Conservation (phyloP, 2,329 filamentous ascomycete genomes). For the Ilyonectria mors-panacis region DNA sequence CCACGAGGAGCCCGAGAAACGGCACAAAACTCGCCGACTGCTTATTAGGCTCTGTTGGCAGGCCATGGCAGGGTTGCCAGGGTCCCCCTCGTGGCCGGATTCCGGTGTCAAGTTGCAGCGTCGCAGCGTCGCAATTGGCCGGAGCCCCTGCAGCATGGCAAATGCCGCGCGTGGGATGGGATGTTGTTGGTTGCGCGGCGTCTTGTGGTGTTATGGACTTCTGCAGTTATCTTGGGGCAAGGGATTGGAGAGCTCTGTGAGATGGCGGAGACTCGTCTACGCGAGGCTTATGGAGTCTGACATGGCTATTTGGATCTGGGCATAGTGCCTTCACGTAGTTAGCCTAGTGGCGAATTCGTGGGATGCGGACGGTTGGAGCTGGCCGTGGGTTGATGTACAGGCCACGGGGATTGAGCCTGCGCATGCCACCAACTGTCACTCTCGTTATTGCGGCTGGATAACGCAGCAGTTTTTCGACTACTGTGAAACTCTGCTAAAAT, state of each 20-base stretch:
- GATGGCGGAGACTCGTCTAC: no score
- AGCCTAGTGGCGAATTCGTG: no score
- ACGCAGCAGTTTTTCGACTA: no score
- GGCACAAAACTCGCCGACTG: background rate
- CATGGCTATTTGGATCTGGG: no score
- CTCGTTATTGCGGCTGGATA: no score
- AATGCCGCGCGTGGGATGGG: constrained; percentile 8
- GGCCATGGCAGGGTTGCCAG: background rate
- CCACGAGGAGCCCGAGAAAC: background rate
- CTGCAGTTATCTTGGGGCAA: background rate
- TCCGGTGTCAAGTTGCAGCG: constrained; percentile 4
- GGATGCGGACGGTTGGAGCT: no score
- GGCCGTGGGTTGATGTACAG: no score
- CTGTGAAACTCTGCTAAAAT: no score
- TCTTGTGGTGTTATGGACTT: constrained; percentile 1
- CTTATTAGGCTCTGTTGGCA: background rate
- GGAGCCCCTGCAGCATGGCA: background rate
- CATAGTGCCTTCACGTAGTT: no score
- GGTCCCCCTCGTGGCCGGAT: background rate
- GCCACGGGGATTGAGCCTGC: no score
- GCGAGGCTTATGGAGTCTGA: no score
- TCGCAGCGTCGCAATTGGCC: background rate
- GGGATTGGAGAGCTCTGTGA: background rate
- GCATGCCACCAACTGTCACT: no score
- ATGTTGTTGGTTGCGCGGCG: background rate